phyloP scores from a whole-genome alignment of 768 basidiomycete genomes.

The Podaxis pistillaris region DNA sequence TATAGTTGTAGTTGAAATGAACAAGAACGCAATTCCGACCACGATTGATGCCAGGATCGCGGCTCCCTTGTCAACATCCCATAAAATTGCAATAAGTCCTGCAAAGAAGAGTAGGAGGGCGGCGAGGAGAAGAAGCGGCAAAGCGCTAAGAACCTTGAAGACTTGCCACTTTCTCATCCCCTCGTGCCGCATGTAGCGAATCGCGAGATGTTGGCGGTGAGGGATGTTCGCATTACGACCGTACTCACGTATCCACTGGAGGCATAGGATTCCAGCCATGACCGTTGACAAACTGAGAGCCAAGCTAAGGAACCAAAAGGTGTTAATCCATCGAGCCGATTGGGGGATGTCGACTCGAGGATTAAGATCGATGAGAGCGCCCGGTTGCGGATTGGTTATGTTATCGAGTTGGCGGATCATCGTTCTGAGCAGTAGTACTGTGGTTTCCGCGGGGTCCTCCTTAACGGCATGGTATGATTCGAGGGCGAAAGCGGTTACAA shows the following conservation, averaged over 20 bases:
- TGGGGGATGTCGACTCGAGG: background rate
- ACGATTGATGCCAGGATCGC: conserved; percentile 10
- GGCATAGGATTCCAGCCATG: conserved; percentile 18
- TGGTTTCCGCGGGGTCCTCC: background rate
- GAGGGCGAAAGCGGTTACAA: background rate
- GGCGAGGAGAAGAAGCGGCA: conserved; percentile 16
- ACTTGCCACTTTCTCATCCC: conserved; percentile 17
- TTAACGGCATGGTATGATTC: background rate
- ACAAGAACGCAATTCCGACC: conserved; percentile 9
- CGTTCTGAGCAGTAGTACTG: background rate
- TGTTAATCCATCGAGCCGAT: conserved; percentile 13
- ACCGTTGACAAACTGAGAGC: conserved; percentile 17
- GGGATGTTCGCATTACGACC: conserved; percentile 12
- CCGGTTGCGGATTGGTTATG: background rate
- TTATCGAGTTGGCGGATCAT: background rate
- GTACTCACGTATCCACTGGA: conserved; percentile 23
- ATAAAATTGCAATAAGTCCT: conserved; percentile 19
- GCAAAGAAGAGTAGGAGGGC: conserved; percentile 21
- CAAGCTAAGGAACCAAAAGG: conserved; percentile 18
- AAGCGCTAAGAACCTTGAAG: conserved; percentile 15
- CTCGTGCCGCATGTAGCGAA: conserved; percentile 19
- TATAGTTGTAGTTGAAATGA: conserved; percentile 14
- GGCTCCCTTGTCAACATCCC: conserved; percentile 9
- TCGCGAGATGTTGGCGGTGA: conserved; percentile 4
- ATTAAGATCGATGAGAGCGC: background rate